Conservation (phyloP, 495 filamentous ascomycete species). For the Aspergillus panamensis region DNA sequence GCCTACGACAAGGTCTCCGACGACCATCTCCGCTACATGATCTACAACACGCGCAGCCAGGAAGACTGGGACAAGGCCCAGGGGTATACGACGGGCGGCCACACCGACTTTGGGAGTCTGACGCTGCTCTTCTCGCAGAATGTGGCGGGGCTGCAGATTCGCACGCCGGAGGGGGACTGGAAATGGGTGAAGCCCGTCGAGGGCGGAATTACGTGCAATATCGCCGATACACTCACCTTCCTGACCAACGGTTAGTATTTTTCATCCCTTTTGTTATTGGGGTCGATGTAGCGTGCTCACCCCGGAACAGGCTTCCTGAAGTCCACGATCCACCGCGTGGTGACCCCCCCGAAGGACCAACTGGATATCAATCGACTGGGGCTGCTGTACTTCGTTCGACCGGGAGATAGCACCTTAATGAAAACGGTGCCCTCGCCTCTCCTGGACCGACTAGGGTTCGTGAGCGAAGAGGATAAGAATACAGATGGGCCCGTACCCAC, state of each 20-base stretch:
- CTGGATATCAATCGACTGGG: slow-evolving; percentile 43
- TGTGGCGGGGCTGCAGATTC: slow-evolving; percentile 51
- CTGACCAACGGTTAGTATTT: slow-evolving; percentile 31
- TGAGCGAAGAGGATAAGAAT: slow-evolving; percentile 32
- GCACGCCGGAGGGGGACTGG: slow-evolving; percentile 43
- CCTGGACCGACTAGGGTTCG: slow-evolving; percentile 44
- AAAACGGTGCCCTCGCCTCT: slow-evolving; percentile 44
- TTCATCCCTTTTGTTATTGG: neutral
- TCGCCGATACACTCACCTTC: slow-evolving; percentile 44
- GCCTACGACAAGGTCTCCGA: slow-evolving; percentile 44
- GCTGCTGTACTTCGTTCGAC: slow-evolving; percentile 45
- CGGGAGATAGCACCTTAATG: slow-evolving; percentile 39
- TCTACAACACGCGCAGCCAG: slow-evolving; percentile 45
- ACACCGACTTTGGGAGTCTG: slow-evolving; percentile 53
- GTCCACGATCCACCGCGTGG: slow-evolving; percentile 48
- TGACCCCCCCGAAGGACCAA: slow-evolving; percentile 45
- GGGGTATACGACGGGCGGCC: slow-evolving; percentile 44
- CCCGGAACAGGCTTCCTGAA: slow-evolving; percentile 36
- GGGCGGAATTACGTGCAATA: slow-evolving; percentile 47
- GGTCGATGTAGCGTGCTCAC: neutral
- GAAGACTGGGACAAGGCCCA: slow-evolving; percentile 45
- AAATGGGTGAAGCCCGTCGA: slow-evolving; percentile 46
- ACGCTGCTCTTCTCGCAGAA: slow-evolving; percentile 55
- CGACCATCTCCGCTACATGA: slow-evolving; percentile 55
- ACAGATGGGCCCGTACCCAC: slow-evolving; percentile 26